Evolutionary conservation across 2,329 filamentous ascomycete genomes (phyloP).

Genomic region (Grosmannia clavigera): DNA sequence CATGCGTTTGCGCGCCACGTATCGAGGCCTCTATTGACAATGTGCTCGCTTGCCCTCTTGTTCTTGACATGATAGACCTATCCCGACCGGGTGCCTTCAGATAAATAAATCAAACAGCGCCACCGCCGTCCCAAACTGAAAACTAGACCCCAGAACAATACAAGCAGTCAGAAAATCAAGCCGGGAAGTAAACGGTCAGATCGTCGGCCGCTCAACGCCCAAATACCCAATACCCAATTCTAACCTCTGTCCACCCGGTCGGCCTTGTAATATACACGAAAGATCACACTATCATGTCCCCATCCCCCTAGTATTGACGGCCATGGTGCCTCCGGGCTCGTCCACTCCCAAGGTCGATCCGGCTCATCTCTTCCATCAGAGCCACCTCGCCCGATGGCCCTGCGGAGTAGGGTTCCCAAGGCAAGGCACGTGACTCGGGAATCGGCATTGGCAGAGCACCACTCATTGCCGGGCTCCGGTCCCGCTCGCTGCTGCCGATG

Average conservation of each 20-base stretch:
- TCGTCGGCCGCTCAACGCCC: too few relatives aligned
- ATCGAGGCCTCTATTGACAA: conserved; percentile 38
- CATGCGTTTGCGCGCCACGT: conserved; percentile 47
- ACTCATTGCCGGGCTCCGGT: conserved; percentile 19
- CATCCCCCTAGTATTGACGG: neutral
- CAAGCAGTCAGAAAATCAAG: neutral
- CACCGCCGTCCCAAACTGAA: neutral
- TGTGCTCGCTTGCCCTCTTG: too few relatives aligned
- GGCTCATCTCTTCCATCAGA: conserved; percentile 58
- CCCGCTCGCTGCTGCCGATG: conserved; percentile 7
- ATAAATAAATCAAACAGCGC: neutral
- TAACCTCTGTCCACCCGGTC: too few relatives aligned
- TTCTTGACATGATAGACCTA: too few relatives aligned
- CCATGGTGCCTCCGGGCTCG: conserved; percentile 35
- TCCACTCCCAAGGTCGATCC: conserved; percentile 52
- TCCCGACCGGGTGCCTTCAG: too few relatives aligned
- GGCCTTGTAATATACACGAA: neutral
- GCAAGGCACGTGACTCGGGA: neutral
- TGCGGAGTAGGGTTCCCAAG: conserved; percentile 9
- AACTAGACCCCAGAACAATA: neutral
- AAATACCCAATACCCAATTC: neutral
- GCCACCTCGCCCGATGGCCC: conserved; percentile 36
- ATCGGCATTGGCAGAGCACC: conserved; percentile 14
- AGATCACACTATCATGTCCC: neutral
- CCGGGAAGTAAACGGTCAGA: neutral